These are phyloP conservation scores for Fusarium siculi DNA, from an alignment of 2,329 filamentous ascomycete genomes.

Conservation along the genomic window DNA sequence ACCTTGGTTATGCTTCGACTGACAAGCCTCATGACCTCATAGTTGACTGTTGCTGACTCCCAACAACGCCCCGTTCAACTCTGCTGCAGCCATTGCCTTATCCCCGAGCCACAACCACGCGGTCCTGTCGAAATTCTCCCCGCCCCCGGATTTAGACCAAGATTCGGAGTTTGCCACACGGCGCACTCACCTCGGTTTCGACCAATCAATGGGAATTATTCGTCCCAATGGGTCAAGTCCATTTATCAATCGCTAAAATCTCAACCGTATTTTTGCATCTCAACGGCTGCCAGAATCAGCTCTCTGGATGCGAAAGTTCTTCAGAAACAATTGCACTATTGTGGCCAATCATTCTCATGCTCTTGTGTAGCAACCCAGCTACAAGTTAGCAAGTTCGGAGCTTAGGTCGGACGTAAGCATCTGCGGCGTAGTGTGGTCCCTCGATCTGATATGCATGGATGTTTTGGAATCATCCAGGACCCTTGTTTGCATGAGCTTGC, in stretches of 20 bases:
- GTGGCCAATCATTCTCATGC: not conserved
- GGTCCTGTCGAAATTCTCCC: conserved; percentile 4
- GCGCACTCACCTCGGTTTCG: conserved; percentile 3
- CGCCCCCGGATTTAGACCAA: conserved; percentile 40
- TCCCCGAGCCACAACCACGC: conserved; percentile 24
- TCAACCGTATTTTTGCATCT: not conserved
- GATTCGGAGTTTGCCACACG: conserved; percentile 36
- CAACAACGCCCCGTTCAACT: not conserved
- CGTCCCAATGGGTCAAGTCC: conserved; percentile 7
- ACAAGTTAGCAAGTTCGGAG: not conserved
- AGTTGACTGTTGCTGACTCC: not conserved
- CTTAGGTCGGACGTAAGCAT: not conserved
- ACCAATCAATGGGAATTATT: conserved; percentile 27
- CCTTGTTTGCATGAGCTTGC: not conserved
- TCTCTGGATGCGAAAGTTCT: not conserved
- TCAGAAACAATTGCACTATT: not conserved
- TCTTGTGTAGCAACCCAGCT: not conserved
- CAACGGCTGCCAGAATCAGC: not conserved
- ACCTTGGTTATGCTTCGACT: not conserved
- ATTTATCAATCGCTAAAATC: not conserved
- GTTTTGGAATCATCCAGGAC: conserved; percentile 2
- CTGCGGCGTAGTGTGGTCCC: not conserved
- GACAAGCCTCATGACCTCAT: conserved; percentile 8
- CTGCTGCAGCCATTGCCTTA: conserved; percentile 20
- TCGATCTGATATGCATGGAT: conserved; percentile 1